Percentiles rank a stretch among this genome's conserved stretches.
Evolutionary conservation across 139 green algal genomes (phyloP).

Genomic region (Deuterostichococcus epilithicus): DNA sequence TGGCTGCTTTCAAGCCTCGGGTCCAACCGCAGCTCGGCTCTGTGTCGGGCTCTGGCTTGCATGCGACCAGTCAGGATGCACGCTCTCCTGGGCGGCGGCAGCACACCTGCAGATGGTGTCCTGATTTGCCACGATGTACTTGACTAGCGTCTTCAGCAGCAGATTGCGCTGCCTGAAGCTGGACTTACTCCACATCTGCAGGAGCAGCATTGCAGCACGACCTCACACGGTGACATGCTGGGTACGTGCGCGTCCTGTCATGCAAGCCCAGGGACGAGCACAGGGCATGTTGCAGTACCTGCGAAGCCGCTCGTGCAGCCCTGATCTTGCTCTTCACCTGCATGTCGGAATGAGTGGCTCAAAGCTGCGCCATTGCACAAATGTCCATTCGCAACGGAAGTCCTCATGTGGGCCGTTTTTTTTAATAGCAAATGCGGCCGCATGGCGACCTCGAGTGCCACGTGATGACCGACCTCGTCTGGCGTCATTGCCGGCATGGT

Average conservation of each 20-base stretch:
- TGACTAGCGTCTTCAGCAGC: slow-evolving; percentile 79
- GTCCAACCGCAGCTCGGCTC: too few relatives aligned
- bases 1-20: too few relatives aligned
- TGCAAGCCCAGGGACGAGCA: not conserved
- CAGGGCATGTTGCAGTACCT: not conserved
- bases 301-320: not conserved
- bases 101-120: slow-evolving; percentile 81
- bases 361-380: not conserved
- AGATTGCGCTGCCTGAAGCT: slow-evolving; percentile 71
- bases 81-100: too few relatives aligned
- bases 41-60: not conserved
- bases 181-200: slow-evolving; percentile 64
- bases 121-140: slow-evolving; percentile 90
- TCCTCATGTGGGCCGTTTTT: not conserved
- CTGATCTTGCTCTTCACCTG: slow-evolving; percentile 19
- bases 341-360: too few relatives aligned
- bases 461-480: slow-evolving; percentile 34
- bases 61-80: too few relatives aligned
- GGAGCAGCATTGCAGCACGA: not conserved
- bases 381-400: not conserved
- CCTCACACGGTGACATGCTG: not conserved
- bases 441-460: not conserved
- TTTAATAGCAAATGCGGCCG: too few relatives aligned
- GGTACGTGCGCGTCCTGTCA: not conserved
- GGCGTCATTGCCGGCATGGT: slow-evolving; percentile 74